Evolutionary conservation across 1,284 basidiomycete species (phyloP).

Genomic region (Rhizoctonia solani): DNA sequence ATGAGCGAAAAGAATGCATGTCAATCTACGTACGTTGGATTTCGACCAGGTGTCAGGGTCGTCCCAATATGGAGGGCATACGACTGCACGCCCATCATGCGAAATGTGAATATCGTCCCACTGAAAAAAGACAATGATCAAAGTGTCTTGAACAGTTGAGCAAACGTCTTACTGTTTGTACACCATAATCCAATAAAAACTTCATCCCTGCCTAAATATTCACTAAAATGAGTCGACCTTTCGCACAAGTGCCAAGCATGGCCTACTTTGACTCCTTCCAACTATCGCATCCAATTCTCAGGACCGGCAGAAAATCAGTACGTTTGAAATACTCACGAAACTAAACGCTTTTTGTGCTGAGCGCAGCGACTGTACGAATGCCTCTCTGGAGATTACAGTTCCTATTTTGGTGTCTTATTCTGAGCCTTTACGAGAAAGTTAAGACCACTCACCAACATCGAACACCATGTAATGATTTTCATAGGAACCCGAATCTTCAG

Average conservation of each 20-base stretch:
- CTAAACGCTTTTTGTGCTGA: not conserved
- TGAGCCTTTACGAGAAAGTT: not conserved
- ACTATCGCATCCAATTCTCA: not conserved
- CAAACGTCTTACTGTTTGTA: not conserved
- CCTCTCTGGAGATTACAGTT: not conserved
- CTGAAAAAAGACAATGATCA: not conserved
- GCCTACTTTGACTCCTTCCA: slow-evolving; percentile 11
- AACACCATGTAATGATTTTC: slow-evolving; percentile 11
- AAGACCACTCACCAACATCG: slow-evolving; percentile 8
- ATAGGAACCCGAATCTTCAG: not conserved
- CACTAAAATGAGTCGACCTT: too few relatives aligned
- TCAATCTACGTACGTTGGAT: slow-evolving; percentile 1
- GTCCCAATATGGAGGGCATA: slow-evolving; percentile 25
- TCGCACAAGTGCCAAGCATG: too few relatives aligned
- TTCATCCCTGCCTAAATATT: slow-evolving; percentile 26
- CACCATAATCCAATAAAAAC: slow-evolving; percentile 18
- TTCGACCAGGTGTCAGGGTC: not conserved
- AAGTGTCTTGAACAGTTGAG: not conserved
- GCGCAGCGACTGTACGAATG: not conserved
- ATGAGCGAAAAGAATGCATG: not conserved
- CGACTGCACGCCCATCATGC: not conserved
- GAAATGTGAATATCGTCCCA: slow-evolving; percentile 10
- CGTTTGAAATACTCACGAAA: slow-evolving; percentile 2
- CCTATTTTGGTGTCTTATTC: not conserved
- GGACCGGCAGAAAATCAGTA: not conserved